Percentiles rank a stretch among this genome's conserved stretches.
Conservation (phyloP, 345 rosid genomes). For the Citrus inodora region DNA sequence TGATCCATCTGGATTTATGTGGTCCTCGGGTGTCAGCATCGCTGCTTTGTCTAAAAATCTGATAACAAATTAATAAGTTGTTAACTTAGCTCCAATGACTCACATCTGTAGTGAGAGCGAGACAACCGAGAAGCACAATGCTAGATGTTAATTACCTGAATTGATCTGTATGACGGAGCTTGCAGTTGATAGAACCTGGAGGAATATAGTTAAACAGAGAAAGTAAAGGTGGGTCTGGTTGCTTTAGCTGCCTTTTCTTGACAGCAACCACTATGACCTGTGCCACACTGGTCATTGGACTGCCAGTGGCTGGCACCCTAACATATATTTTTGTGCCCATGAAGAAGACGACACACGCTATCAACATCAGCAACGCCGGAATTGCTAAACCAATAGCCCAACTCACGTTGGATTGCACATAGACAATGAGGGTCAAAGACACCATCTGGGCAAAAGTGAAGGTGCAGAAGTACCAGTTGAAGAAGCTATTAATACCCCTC, state of each 20-base stretch:
- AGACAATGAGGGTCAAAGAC: constrained; percentile 63
- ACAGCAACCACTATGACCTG: constrained; percentile 31
- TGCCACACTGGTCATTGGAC: constrained; percentile 62
- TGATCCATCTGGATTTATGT: constrained; percentile 43
- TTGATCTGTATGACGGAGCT: constrained; percentile 43
- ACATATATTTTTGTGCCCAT: constrained; percentile 64
- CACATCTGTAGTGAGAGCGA: neutral
- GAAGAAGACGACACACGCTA: constrained; percentile 53
- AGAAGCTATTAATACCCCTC: constrained; percentile 72
- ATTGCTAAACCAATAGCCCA: constrained; percentile 74
- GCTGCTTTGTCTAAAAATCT: constrained; percentile 50
- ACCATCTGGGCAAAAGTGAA: constrained; percentile 75
- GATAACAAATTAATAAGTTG: neutral
- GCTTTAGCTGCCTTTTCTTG: constrained; percentile 26
- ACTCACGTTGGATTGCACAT: constrained; percentile 69
- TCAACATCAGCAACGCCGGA: constrained; percentile 64
- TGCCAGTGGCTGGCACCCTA: constrained; percentile 67
- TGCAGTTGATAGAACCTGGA: constrained; percentile 36
- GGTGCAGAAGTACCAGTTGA: constrained; percentile 85
- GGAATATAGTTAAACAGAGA: constrained; percentile 37
- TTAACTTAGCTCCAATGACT: neutral
- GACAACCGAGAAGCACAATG: neutral
- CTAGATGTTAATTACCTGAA: constrained; percentile 32
- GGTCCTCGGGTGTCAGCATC: constrained; percentile 28
- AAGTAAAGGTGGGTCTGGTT: constrained; percentile 25